These are phyloP conservation scores for Candida chauliodis DNA, from an alignment of 805 yeast species.

Conservation along the genomic window DNA sequence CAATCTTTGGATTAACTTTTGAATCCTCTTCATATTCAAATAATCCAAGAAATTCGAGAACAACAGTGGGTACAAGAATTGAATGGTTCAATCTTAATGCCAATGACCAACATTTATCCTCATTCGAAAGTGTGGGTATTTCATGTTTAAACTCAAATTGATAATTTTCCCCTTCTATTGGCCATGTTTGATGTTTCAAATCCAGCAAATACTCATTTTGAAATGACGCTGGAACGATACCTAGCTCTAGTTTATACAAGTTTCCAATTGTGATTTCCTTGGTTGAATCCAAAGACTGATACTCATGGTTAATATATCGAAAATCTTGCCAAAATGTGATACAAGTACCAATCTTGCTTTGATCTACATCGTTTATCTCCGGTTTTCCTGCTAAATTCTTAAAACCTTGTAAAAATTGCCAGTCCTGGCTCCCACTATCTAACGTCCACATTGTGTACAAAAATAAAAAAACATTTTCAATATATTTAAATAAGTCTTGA, in stretches of 20 bases:
- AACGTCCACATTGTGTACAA: conserved; percentile 21
- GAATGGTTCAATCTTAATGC: conserved; percentile 22
- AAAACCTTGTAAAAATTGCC: conserved; percentile 21
- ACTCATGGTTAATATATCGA: conserved; percentile 24
- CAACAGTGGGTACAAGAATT: conserved; percentile 23
- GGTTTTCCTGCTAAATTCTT: conserved; percentile 23
- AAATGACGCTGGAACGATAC: conserved; percentile 14
- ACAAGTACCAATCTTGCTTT: conserved; percentile 28
- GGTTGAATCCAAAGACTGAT: conserved; percentile 5
- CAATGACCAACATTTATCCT: conserved; percentile 20
- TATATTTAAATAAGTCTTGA: conserved; percentile 27
- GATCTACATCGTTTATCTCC: conserved; percentile 20
- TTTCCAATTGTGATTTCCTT: conserved; percentile 13
- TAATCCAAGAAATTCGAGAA: conserved; percentile 29
- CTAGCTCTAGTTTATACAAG: conserved; percentile 19
- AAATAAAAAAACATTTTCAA: conserved; percentile 28
- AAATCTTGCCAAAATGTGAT: conserved; percentile 36
- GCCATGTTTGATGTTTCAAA: conserved; percentile 20
- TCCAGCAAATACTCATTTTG: conserved; percentile 18
- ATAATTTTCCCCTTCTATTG: conserved; percentile 9
- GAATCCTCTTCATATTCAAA: background rate
- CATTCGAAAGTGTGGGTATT: background rate
- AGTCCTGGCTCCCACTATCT: conserved; percentile 18
- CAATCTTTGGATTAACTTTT: background rate
- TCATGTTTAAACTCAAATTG: conserved; percentile 12